A percentile compares a stretch with the other conserved stretches of the same genome.
Evolutionary conservation across 23 red algal species (phyloP).

Genomic region (Gracilaria domingensis): DNA sequence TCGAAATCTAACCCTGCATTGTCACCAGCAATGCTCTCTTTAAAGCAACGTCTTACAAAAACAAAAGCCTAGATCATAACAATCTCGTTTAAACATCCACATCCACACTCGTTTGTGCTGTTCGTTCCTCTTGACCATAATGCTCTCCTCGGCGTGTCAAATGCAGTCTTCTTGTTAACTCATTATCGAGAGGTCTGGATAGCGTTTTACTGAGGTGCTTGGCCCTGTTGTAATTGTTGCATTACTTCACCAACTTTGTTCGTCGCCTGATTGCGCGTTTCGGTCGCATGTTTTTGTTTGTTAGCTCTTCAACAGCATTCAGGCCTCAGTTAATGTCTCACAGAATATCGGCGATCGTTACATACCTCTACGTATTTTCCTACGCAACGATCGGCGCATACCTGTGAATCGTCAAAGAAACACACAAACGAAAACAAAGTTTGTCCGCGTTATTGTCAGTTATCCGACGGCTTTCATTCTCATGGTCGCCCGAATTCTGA

Average conservation of each 20-base stretch:
- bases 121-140: no score
- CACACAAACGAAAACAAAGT: neutral
- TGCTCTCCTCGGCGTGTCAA: no score
- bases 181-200: no score
- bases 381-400: conserved; percentile 86
- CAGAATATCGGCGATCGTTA: neutral
- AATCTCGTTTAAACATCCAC: neutral
- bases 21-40: conserved; percentile 4
- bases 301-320: neutral
- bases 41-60: conserved; percentile 1
- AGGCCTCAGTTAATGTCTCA: neutral
- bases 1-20: neutral
- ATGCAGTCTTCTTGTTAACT: no score
- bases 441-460: no score
- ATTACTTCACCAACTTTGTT: conserved; percentile 79
- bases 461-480: no score
- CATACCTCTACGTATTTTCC: conserved; percentile 89
- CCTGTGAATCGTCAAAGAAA: neutral
- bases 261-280: conserved; percentile 28
- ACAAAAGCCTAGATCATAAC: neutral
- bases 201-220: neutral
- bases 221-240: conserved; percentile 64
- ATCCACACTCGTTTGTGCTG: no score
- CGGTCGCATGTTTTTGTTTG: neutral
- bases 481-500: no score